phyloP scores from a whole-genome alignment of 1,284 basidiomycete species.

The Moesziomyces sp. region DNA sequence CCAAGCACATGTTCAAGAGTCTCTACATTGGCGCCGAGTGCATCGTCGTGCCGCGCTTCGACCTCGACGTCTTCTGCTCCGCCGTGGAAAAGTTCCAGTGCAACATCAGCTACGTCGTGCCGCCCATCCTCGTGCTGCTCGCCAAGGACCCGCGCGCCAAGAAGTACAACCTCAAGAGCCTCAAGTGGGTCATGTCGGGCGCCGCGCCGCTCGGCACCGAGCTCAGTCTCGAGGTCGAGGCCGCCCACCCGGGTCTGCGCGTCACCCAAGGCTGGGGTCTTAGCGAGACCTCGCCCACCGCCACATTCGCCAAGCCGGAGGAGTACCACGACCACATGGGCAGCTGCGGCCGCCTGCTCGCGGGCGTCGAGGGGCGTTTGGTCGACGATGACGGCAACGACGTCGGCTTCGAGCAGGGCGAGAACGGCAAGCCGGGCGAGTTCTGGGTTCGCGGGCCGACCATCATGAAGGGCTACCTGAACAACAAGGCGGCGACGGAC shows the following conservation, averaged over 20 bases:
- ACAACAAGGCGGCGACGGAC: constrained; percentile 43
- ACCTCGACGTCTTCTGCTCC: constrained; percentile 77
- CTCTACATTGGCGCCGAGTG: constrained; percentile 74
- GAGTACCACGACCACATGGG: constrained; percentile 56
- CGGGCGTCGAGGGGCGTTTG: constrained; percentile 81
- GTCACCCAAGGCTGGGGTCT: constrained; percentile 75
- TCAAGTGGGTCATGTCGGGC: constrained; percentile 77
- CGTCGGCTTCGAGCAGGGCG: constrained; percentile 69
- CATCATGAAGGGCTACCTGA: constrained; percentile 57
- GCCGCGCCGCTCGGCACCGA: constrained; percentile 82
- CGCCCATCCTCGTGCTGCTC: constrained; percentile 82
- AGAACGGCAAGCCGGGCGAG: constrained; percentile 68
- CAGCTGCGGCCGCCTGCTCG: constrained; percentile 75
- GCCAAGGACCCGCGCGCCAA: constrained; percentile 80
- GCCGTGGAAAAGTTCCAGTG: constrained; percentile 76
- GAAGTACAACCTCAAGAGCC: constrained; percentile 76
- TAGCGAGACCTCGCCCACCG: constrained; percentile 78
- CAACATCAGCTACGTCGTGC: constrained; percentile 78
- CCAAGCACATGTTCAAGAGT: constrained; percentile 75
- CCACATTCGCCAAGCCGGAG: constrained; percentile 65
- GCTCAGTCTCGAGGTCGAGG: constrained; percentile 73
- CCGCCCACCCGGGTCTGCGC: constrained; percentile 69
- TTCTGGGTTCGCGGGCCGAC: constrained; percentile 44
- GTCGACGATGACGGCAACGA: constrained; percentile 72
- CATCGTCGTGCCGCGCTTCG: constrained; percentile 79